These are phyloP conservation scores for Russula sp. DNA, from an alignment of 768 basidiomycete species.

Conservation along the genomic window DNA sequence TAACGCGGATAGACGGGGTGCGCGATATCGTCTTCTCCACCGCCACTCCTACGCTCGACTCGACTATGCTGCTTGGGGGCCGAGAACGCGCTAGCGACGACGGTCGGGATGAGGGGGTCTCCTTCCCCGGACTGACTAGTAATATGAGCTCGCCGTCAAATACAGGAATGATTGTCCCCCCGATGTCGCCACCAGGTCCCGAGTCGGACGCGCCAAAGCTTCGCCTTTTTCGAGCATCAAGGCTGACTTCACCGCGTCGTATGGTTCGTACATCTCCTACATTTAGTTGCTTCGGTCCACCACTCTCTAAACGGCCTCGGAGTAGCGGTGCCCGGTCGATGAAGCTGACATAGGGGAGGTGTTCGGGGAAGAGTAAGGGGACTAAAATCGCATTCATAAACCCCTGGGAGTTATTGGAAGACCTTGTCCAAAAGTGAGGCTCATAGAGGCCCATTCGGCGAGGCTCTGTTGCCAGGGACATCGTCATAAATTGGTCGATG, in stretches of 20 bases:
- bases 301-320: conserved; percentile 66
- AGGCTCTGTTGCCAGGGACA: conserved; percentile 71
- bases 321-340: conserved; percentile 61
- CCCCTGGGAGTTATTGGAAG: conserved; percentile 21
- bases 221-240: conserved; percentile 33
- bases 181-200: conserved; percentile 36
- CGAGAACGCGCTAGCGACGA: conserved; percentile 61
- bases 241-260: conserved; percentile 45
- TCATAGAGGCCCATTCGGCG: conserved; percentile 70
- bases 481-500: conserved; percentile 70
- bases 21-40: conserved; percentile 44
- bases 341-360: conserved; percentile 59
- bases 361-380: conserved; percentile 72
- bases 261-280: conserved; percentile 54
- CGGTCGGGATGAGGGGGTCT: conserved; percentile 46
- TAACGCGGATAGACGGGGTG: conserved; percentile 73
- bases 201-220: conserved; percentile 29
- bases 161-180: conserved; percentile 66
- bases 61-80: conserved; percentile 34
- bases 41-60: neutral
- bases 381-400: conserved; percentile 39
- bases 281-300: conserved; percentile 36
- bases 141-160: conserved; percentile 71
- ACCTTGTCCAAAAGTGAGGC: conserved; percentile 65
- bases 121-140: conserved; percentile 52